Base-by-base conservation (phyloP, 805 yeast genomes). In the Zygosaccharomyces siamensis region DNA sequence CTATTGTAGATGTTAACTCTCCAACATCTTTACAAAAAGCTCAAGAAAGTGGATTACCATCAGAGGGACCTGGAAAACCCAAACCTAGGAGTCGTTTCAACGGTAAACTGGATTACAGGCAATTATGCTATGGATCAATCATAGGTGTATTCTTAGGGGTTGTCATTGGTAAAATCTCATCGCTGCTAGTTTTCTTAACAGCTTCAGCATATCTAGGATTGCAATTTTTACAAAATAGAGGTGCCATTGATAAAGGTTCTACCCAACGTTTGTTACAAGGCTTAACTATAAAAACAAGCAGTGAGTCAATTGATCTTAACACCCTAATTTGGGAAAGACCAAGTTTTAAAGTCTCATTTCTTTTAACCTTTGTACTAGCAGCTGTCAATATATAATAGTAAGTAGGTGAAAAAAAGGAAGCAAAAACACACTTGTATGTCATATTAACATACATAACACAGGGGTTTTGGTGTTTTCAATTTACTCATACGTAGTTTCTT, bases 401-500 rank as follows among this genome's bases (percentile, higher is more conserved):
- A 32, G 36, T 32, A n/a, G 16, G 6, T 14, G 7, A 32, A 16
- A 32, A 16, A 18, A 18, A 18, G 20, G 20, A 18, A 18, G 20
- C 20, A 18, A 18, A 18, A 46, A 42, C 24, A 33, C 43, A 43
- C 31, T 37, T 33, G 36, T 38, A 43, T 43, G 36, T 3, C 32
- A 10, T 35, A 33, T n/a, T 18, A 32, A n/a, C 36, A 32, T 32
- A 32, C 36, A 32, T 32, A 32, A 18, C 23, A 41, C 28, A 18
- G 28, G 21, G 20, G 27, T n/a, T 16, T 30, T 7, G 18, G 7
- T 8, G 3, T 18, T 18, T 32, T 32, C 3, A 10, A 20, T 30
- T 33, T 36, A 33, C 32, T 58, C 49, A 70, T 35, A 72, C 76
- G 54, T 59, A 72, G 48, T 66, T 71, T 58, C 67, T 70, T 48